These are phyloP conservation scores for Daphne laureola DNA, from an alignment of 441 rosid species.

Conservation along the genomic window DNA sequence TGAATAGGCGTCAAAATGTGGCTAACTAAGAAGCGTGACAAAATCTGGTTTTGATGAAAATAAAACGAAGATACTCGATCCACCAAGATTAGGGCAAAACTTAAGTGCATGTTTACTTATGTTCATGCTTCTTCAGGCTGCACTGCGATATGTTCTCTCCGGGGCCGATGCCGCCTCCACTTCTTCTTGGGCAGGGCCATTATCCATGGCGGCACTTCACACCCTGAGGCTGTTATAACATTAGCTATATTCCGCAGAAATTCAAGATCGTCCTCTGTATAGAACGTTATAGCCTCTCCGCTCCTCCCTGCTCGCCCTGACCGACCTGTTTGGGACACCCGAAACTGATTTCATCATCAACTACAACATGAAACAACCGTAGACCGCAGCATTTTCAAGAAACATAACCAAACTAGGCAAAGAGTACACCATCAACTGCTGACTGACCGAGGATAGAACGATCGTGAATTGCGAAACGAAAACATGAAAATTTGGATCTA, in stretches of 20 bases:
- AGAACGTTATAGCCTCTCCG: slow-evolving; percentile 83
- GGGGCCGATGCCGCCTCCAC: slow-evolving; percentile 82
- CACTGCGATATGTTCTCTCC: slow-evolving; percentile 64
- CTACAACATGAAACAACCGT: neutral
- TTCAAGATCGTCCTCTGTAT: slow-evolving; percentile 76
- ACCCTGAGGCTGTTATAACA: slow-evolving; percentile 69
- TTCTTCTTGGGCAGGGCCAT: slow-evolving; percentile 52
- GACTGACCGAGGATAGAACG: too few relatives aligned
- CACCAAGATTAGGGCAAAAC: too few relatives aligned
- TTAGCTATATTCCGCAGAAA: slow-evolving; percentile 76
- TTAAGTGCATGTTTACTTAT: too few relatives aligned
- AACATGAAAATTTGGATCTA: too few relatives aligned
- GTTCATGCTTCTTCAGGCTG: slow-evolving; percentile 34
- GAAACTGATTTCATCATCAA: slow-evolving; percentile 8
- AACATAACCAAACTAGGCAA: too few relatives aligned
- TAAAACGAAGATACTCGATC: too few relatives aligned
- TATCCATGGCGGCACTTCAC: slow-evolving; percentile 89
- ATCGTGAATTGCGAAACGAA: too few relatives aligned
- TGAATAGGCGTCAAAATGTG: too few relatives aligned
- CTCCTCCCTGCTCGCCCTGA: slow-evolving; percentile 91
- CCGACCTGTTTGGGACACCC: slow-evolving; percentile 41
- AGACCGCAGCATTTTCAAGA: too few relatives aligned
- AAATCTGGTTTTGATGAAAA: too few relatives aligned
- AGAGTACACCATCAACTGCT: too few relatives aligned
- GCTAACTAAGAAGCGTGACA: too few relatives aligned